phyloP scores from a whole-genome alignment of 306 rosid genomes.

The Cicer judaicum region DNA sequence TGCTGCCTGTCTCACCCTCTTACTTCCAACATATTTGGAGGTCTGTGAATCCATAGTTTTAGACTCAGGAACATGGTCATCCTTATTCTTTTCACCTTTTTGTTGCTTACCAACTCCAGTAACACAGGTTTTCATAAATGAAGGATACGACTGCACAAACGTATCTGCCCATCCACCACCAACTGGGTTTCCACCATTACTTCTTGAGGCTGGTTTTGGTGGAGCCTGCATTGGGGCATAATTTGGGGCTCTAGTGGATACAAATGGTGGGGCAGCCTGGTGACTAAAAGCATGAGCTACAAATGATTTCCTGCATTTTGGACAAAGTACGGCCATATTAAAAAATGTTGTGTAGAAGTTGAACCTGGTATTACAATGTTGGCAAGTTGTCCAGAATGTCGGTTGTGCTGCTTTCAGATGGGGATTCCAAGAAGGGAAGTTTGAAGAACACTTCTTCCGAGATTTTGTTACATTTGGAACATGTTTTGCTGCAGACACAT shows the following conservation, averaged over 20 bases:
- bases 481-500: slow-evolving; percentile 37
- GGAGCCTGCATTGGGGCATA: slow-evolving; percentile 38
- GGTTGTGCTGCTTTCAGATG: slow-evolving; percentile 42
- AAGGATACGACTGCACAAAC: slow-evolving; percentile 1
- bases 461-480: slow-evolving; percentile 39
- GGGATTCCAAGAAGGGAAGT: slow-evolving; percentile 32
- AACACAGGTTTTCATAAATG: slow-evolving; percentile 45
- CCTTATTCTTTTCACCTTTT: slow-evolving; percentile 47
- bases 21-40: slow-evolving; percentile 53
- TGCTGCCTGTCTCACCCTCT: slow-evolving; percentile 57
- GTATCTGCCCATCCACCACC: slow-evolving; percentile 6
- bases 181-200: slow-evolving; percentile 31
- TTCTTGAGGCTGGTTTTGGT: slow-evolving; percentile 33
- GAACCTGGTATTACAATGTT: slow-evolving; percentile 51
- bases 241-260: slow-evolving; percentile 34
- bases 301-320: slow-evolving; percentile 52
- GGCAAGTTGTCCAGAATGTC: slow-evolving; percentile 77
- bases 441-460: slow-evolving; percentile 44
- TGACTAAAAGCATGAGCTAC: slow-evolving; percentile 41
- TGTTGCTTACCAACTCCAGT: slow-evolving; percentile 43
- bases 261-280: slow-evolving; percentile 38
- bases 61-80: slow-evolving; percentile 41
- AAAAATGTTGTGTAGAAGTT: slow-evolving; percentile 44
- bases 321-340: slow-evolving; percentile 52
- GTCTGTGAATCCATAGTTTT: slow-evolving; percentile 46